These are phyloP conservation scores for Boletales sp. DNA, from an alignment of 768 basidiomycete genomes.

Conservation along the genomic window DNA sequence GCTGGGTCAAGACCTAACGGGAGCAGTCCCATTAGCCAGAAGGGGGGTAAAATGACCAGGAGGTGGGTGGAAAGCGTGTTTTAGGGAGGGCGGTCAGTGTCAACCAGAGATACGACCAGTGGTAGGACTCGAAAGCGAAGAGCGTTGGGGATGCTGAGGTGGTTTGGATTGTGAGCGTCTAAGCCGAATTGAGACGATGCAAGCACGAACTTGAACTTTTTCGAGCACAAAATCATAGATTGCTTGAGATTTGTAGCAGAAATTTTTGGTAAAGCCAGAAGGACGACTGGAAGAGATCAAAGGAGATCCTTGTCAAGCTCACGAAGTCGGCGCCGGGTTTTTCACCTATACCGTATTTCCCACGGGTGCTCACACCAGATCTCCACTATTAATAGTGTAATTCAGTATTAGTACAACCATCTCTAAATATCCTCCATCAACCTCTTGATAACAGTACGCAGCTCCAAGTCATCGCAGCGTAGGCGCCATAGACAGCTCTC, in stretches of 20 bases:
- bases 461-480: constrained; percentile 45
- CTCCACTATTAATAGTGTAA: background rate
- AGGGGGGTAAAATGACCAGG: constrained; percentile 5
- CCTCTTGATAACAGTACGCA: constrained; percentile 45
- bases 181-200: background rate
- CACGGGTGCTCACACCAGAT: background rate
- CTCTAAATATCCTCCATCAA: constrained; percentile 29
- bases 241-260: constrained; percentile 21
- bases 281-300: constrained; percentile 5
- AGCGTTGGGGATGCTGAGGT: constrained; percentile 40
- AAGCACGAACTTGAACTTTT: constrained; percentile 25
- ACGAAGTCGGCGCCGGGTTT: background rate
- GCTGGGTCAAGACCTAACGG: constrained; percentile 9
- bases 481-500: constrained; percentile 72
- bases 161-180: constrained; percentile 1
- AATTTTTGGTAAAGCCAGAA: too few species aligned
- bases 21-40: constrained; percentile 43
- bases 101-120: constrained; percentile 54
- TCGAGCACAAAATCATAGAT: constrained; percentile 54
- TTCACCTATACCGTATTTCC: too few species aligned
- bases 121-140: constrained; percentile 47
- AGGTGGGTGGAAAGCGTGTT: constrained; percentile 24
- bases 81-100: constrained; percentile 81
- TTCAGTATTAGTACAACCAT: background rate
- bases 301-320: constrained; percentile 13